Conservation (phyloP, 208 protist genomes). For the Porcisia hertigi region DNA sequence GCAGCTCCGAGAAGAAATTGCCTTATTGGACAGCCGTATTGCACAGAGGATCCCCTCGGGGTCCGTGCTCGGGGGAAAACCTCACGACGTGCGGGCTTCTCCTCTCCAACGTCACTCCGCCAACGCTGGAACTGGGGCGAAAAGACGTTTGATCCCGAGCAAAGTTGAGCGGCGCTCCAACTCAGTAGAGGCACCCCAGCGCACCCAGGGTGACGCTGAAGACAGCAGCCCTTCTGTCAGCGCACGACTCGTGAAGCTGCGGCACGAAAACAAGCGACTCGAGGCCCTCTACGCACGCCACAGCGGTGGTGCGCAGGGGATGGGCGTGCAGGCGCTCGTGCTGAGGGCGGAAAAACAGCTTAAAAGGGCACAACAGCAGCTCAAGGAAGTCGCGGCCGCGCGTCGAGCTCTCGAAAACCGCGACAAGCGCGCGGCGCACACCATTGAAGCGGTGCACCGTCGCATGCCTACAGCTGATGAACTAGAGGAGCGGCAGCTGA, state of each 20-base stretch:
- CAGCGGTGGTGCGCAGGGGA: conserved; percentile 21
- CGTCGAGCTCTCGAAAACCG: conserved; percentile 50
- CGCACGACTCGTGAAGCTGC: conserved; percentile 27
- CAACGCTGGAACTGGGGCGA: neutral
- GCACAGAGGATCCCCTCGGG: conserved; percentile 12
- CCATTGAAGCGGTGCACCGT: conserved; percentile 56
- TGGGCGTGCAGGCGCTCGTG: conserved; percentile 39
- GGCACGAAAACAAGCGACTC: conserved; percentile 34
- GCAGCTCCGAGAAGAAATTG: conserved; percentile 31
- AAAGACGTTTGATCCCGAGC: neutral
- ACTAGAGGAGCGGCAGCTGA: conserved; percentile 51
- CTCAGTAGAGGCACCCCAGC: conserved; percentile 18
- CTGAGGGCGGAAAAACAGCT: conserved; percentile 52
- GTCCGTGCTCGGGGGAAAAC: neutral
- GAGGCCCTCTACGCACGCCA: conserved; percentile 34
- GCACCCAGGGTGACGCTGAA: conserved; percentile 15
- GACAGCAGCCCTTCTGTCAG: neutral
- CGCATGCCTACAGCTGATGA: conserved; percentile 37
- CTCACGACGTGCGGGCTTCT: neutral
- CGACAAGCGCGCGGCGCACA: conserved; percentile 66
- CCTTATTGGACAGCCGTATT: conserved; percentile 40
- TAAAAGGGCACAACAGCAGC: conserved; percentile 33
- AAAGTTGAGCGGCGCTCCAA: conserved; percentile 24
- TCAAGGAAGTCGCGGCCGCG: conserved; percentile 42
- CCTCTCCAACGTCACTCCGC: neutral